Evolutionary conservation across 202 grass and related monocot genomes (phyloP), one percentile per base, ranked within the genome.

Genomic region (Brachypodium distachyon): DNA sequence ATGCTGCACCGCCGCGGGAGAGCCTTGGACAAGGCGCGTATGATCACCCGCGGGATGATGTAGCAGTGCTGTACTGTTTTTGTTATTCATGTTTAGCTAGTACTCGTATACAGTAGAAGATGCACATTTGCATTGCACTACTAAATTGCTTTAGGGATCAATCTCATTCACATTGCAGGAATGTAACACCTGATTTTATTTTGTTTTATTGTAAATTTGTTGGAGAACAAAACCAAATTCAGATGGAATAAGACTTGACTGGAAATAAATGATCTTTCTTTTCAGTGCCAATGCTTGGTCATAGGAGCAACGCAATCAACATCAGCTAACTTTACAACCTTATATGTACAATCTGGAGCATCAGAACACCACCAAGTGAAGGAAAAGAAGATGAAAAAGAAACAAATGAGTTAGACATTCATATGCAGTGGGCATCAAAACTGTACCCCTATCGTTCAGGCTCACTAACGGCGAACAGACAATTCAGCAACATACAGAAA

Each of bases 401-500:
- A 78, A 78, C 33, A 57, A 61, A 54, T 6, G 12, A 63, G 76
- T 75, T 23, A 80, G 70, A 83, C 70, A 48, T 56, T 63, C 53
- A 61, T 78, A 82, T 58, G 70, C 74, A 83, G 27, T 37, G 50
- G 50, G 73, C 67, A 51, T 77, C 86, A 92, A 92, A 90, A 92
- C 61, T 92, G 76, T 78, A 92, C 85, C 61, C 65, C 73, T 55
- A 25, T 43, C 10, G 50, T 48, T 43, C 68, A 57, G 61, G 57
- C 46, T 78, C 82, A 39, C 70, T 41, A 65, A 23, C 6, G 41
- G 76, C 55, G 70, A 83, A 81, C 79, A 83, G 75, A 68, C 50
- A 82, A 60, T 69, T 58, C 72, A 70, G 46, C 61, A 73, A 66
- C 28, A 67, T 74, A 83, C 33, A 64, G 14, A 69, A 31, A 41